phyloP scores from a whole-genome alignment of 352 stramenopile species.

The Globisporangium parvum region DNA sequence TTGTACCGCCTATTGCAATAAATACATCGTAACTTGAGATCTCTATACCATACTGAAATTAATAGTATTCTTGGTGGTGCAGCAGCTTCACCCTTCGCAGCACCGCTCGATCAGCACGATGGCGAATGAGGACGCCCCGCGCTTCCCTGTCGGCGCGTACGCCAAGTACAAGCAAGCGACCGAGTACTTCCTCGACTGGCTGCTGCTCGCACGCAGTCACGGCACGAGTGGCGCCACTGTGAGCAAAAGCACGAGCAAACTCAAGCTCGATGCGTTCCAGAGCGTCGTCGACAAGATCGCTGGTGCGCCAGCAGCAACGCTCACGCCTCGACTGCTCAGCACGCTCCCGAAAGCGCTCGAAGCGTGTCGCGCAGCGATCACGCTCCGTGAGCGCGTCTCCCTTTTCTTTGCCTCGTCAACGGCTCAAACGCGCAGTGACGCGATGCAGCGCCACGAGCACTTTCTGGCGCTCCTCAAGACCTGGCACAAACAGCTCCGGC shows the following conservation, averaged over 20 bases:
- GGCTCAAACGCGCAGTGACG: no score
- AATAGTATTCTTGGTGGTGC: no score
- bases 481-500: slow-evolving; percentile 2
- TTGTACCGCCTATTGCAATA: no score
- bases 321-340: slow-evolving; percentile 16
- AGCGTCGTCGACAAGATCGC: slow-evolving; percentile 15
- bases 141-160: slow-evolving; percentile 8
- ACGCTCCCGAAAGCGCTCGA: slow-evolving; percentile 18
- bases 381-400: slow-evolving; percentile 15
- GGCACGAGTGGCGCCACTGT: background rate
- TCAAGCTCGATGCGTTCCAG: slow-evolving; percentile 3
- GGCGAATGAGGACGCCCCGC: no score
- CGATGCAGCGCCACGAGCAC: slow-evolving; percentile 1
- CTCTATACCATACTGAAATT: no score
- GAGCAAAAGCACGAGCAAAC: background rate
- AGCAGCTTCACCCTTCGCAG: no score
- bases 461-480: background rate
- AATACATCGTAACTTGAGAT: no score
- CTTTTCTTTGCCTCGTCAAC: slow-evolving; percentile 12
- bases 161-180: slow-evolving; percentile 16
- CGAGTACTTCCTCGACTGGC: slow-evolving; percentile 18
- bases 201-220: slow-evolving; percentile 10
- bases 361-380: slow-evolving; percentile 17
- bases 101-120: no score
- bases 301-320: background rate